Evolutionary conservation across 2,329 filamentous ascomycete species (phyloP).

Genomic region (Lasiodiplodia sp.): DNA sequence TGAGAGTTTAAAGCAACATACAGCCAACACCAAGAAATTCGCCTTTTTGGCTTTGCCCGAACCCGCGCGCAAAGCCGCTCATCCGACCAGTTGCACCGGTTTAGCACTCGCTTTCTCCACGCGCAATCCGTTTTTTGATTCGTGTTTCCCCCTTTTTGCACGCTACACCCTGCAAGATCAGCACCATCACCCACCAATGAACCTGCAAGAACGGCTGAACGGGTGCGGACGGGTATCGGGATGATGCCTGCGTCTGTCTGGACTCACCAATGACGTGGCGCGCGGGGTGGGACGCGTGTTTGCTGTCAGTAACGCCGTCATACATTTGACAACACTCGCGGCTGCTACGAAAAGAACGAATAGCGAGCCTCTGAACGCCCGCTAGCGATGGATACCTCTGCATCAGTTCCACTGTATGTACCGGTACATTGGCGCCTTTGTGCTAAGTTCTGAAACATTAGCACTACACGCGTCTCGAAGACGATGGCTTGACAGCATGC

Average conservation of each 20-base stretch:
- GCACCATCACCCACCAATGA: neutral
- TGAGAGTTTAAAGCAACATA: slow-evolving; percentile 2
- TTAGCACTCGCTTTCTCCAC: neutral
- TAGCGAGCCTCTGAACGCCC: no score
- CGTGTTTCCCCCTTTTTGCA: neutral
- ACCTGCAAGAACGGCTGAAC: neutral
- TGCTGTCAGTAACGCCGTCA: neutral
- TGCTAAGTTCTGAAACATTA: neutral
- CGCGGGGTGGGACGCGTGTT: neutral
- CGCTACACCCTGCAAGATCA: neutral
- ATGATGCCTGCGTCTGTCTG: neutral
- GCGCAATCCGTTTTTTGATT: neutral
- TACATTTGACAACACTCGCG: neutral
- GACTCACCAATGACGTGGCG: neutral
- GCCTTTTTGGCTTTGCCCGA: neutral
- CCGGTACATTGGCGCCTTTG: neutral
- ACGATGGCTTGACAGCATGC: neutral
- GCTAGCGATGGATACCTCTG: neutral
- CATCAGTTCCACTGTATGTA: neutral
- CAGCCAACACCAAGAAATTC: neutral
- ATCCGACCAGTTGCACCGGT: neutral
- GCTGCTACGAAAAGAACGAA: no score
- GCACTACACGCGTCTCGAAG: neutral
- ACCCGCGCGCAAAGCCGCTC: neutral
- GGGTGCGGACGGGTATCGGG: neutral